Evolutionary conservation across 768 basidiomycete species (phyloP), one percentile per base, ranked within the genome.

Genomic region (Boletus coccyginus): DNA sequence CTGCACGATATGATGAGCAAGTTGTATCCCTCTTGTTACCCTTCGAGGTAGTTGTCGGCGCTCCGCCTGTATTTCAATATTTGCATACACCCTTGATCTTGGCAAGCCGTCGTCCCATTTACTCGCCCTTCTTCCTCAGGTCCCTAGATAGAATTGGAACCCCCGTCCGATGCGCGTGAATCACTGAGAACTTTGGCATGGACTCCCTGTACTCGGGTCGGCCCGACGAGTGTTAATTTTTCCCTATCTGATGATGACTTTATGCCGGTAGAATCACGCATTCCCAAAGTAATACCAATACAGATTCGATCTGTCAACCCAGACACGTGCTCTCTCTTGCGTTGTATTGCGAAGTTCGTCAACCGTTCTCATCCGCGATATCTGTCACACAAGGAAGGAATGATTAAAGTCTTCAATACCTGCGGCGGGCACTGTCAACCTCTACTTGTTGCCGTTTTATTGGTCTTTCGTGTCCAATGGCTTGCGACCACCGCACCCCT

Each of bases 101-200:
- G 33, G 46, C 9, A 50, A 12, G 12, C 29, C 10, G 17, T 35
- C 29, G n/a, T 24, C 33, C 19, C 24, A 32, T 29, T 38, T 29
- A 31, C 35, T 46, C 1, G 16, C 27, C 38, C 17, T 41, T 12
- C 11, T 10, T 35, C 27, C 31, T 42, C 36, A 24, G n/a, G 7
- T 50, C 38, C 45, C 21, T 27, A 21, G 29, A 41, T 43, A 45
- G 35, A 58, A 39, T 46, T 14, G n/a, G 33, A 42, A 41, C n/a
- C 1, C 16, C 52, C 51, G 38, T 49, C 4, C 19, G 42, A 14
- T 36, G 12, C 59, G 51, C 39, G 38, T 19, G 51, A 60, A 60
- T 31, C 47, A 41, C 38, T 3, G 19, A 31, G 43, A 41, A 40
- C 29, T 8, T 35, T 13, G 4, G 12, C 27, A 17, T 29, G 32